Percentiles rank a stretch among this genome's conserved stretches.
These are phyloP conservation scores for Helichrysum umbraculigerum DNA, from an alignment of 129 eudicot species.

Conservation along the genomic window DNA sequence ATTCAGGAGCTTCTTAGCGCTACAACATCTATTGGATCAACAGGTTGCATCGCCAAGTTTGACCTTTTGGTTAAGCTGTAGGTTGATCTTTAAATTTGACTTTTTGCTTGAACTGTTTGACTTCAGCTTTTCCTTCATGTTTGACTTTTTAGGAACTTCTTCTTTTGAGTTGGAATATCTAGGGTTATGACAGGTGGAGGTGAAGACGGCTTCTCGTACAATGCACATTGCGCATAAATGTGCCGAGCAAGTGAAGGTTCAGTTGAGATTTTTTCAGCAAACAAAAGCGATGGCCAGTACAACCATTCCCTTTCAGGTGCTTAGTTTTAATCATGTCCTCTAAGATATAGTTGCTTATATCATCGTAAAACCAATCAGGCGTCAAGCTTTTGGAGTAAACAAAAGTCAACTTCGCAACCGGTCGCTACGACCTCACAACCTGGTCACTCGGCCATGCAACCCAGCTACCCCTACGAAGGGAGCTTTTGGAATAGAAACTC, in stretches of 20 bases:
- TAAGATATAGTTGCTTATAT: conserved; percentile 63
- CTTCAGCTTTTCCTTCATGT: not conserved
- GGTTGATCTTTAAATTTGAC: not conserved
- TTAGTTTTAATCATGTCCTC: conserved; percentile 81
- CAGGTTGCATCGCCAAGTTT: not conserved
- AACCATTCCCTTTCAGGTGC: conserved; percentile 80
- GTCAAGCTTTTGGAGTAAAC: not conserved
- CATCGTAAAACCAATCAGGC: conserved; percentile 51
- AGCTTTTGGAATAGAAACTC: no score
- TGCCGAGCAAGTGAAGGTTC: conserved; percentile 70
- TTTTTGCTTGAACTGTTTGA: no score
- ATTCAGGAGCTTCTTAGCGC: not conserved
- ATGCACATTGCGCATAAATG: conserved; percentile 61
- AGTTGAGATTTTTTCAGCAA: conserved; percentile 63
- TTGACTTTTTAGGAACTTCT: conserved; percentile 16
- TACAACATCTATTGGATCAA: conserved; percentile 6
- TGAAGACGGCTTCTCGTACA: conserved; percentile 41
- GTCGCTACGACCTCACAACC: no score
- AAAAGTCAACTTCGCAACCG: no score
- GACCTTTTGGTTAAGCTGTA: not conserved
- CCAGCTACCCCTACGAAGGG: no score
- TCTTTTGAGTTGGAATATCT: not conserved
- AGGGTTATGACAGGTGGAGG: not conserved
- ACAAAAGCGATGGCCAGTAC: conserved; percentile 86
- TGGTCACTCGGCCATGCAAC: no score